Evolutionary conservation across 2,329 filamentous ascomycete species (phyloP), one percentile per base, ranked within the genome.

Genomic region (Apiospora kogelbergensis): DNA sequence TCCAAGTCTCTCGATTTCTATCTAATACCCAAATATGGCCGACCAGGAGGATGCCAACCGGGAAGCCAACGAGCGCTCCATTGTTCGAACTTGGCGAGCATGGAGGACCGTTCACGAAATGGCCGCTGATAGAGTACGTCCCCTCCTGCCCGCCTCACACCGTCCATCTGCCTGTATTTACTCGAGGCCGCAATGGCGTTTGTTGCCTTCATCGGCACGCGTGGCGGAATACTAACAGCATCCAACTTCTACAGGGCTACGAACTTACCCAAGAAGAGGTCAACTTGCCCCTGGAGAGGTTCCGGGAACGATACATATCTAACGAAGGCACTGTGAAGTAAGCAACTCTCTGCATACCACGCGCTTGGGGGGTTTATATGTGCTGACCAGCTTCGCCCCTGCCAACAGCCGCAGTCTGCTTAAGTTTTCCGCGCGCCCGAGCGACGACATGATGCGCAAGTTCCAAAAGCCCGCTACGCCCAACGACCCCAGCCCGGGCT

Each of bases 91-190:
- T 74, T 99, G 96, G 95, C 93, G 95, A 81, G 94, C 95, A 76
- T 97, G 93, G 89, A 90, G 90, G 81, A 99, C 96, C 10, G 90
- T 94, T 65, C 94, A 97, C 81, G 93, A 99, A 86, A 97, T 99
- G 95, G 91, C 96, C 75, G 86, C 88, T 71, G 96, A 98, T 81
- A 85, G 95, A 80, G 95, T 97, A 88, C 76, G 92, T 76, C 40
- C 24, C 42, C 13, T 48, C 41, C 17, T 37, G 57, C 17, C 13
- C 26, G 26, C 9, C 46, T 48, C 22, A 4, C 44, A 22, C 40
- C 40, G 11, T 57, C 13, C 3, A 33, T 6, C 22, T 26, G 33
- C 63, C n/a, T 10, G 22, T 22, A 2, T 13, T 13, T 66, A 20
- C 41, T 5, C 20, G 26, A 63, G 7, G 1, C 26, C 11, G 65